phyloP scores from a whole-genome alignment of 83 land plant genomes.

The Picea mariana region DNA sequence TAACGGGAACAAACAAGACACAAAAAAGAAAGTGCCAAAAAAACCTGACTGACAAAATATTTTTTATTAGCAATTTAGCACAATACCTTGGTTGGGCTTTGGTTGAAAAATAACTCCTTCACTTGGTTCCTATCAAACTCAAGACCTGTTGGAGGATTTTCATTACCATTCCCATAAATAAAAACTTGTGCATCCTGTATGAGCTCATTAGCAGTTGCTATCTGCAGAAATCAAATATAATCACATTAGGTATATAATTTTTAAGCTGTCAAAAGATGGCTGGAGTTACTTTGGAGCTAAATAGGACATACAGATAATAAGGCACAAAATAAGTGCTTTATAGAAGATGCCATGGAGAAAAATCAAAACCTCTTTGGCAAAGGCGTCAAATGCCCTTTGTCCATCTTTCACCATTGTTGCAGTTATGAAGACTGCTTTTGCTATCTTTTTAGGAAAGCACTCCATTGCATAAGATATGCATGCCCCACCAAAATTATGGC shows the following conservation, averaged over 20 bases:
- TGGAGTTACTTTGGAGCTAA: not conserved
- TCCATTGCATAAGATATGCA: constrained; percentile 85
- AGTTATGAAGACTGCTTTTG: constrained; percentile 79
- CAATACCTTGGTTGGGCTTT: constrained; percentile 73
- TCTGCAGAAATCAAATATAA: constrained; percentile 41
- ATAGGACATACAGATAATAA: not conserved
- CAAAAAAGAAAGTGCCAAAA: not conserved
- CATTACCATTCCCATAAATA: constrained; percentile 73
- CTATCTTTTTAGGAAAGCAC: constrained; percentile 57
- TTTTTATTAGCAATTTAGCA: not conserved
- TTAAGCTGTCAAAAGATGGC: not conserved
- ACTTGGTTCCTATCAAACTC: constrained; percentile 62
- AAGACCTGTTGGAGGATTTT: constrained; percentile 78
- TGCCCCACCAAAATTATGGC: constrained; percentile 93
- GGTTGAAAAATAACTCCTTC: constrained; percentile 79
- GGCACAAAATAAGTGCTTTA: not conserved
- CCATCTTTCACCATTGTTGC: constrained; percentile 78
- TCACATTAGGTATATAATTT: not conserved
- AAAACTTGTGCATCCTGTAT: constrained; percentile 59
- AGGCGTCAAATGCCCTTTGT: constrained; percentile 80
- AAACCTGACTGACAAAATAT: not conserved
- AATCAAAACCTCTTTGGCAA: constrained; percentile 66
- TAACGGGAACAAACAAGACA: not conserved
- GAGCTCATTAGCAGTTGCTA: constrained; percentile 60
- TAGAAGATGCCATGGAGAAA: not conserved